Evolutionary conservation across 345 rosid species (phyloP), one percentile per base, ranked within the genome.

Genomic region (Bruguiera gymnorhiza): DNA sequence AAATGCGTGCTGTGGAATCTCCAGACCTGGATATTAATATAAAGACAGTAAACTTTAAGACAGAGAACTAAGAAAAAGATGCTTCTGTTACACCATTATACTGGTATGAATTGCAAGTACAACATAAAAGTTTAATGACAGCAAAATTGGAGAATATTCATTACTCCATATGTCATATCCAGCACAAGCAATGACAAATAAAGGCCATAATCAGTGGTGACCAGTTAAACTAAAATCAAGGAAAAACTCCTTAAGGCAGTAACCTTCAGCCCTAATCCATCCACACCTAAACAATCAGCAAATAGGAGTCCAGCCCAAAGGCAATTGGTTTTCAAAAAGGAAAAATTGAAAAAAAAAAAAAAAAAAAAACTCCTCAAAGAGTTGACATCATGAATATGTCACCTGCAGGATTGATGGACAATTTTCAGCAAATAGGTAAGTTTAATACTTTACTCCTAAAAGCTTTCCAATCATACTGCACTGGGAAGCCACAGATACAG

Each of bases 1-100:
- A 96, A 69, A 96, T 92, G 8, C 99, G 95, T 69, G 99, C 98
- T 55, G 98, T 92, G 23, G 98, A 92, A 80, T 96, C 99, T 71
- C 99, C 99, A 66, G 99, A 96, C 70, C 99, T 96, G 69, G 34
- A 60, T 63, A 53, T 71, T 34, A 48, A 27, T 37, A 66, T 39
- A 66, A 72, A 48, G 37, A 52, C 39, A 55, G 58, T 55, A 18
- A 75, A 69, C 19, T 31, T 56, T 29, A 63, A 56, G 34, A 24
- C 56, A 23, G 26, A 67, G 46, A 32, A 63, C 19, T 16, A 65
- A 34, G 32, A 36, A 8, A 30, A 56, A 56, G 60, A 24, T 8
- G 16, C 60, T 21, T 13, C 60, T 21, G 29, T 10, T 56, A 3
- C 60, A 29, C 24, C 16, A 43, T 43, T 43, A 43, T 13, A 43